These are phyloP conservation scores for Coemansia interrupta DNA, from an alignment of 192 early-diverging fungal genomes.

Conservation along the genomic window DNA sequence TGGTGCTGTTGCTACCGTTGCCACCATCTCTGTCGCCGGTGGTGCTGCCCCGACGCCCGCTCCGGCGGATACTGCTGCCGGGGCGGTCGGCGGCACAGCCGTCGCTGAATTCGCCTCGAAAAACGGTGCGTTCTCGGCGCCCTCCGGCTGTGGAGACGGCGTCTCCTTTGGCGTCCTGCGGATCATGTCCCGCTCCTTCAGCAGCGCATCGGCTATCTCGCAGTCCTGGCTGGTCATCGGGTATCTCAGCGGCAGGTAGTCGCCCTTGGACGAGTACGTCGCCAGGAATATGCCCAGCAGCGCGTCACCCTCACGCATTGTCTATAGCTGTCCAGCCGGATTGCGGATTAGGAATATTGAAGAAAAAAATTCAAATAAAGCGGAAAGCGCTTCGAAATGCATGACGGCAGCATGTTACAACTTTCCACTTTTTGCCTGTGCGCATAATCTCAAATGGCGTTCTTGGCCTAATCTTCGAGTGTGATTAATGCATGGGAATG, in stretches of 20 bases:
- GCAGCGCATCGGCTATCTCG: conserved; percentile 24
- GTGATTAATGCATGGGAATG: no score
- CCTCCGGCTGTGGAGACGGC: background rate
- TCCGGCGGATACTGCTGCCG: background rate
- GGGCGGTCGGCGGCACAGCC: background rate
- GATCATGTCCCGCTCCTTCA: conserved; percentile 15
- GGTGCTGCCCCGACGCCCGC: background rate
- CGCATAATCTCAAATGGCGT: no score
- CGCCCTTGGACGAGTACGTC: conserved; percentile 52
- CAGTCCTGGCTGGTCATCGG: conserved; percentile 34
- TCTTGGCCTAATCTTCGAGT: no score
- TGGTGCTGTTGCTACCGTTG: background rate
- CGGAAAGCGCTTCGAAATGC: background rate
- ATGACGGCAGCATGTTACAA: no score
- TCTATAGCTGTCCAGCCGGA: background rate
- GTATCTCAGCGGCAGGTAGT: conserved; percentile 44
- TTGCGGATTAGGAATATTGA: background rate
- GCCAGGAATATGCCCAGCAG: conserved; percentile 49
- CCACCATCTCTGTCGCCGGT: background rate
- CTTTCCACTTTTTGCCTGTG: background rate
- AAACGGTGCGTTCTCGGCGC: background rate
- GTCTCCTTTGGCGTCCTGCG: conserved; percentile 13
- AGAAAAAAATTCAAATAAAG: background rate
- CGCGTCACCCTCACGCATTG: conserved; percentile 28
- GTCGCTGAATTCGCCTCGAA: background rate